Evolutionary conservation across 352 stramenopile genomes (phyloP).

Genomic region (Phytophthora ramorum): DNA sequence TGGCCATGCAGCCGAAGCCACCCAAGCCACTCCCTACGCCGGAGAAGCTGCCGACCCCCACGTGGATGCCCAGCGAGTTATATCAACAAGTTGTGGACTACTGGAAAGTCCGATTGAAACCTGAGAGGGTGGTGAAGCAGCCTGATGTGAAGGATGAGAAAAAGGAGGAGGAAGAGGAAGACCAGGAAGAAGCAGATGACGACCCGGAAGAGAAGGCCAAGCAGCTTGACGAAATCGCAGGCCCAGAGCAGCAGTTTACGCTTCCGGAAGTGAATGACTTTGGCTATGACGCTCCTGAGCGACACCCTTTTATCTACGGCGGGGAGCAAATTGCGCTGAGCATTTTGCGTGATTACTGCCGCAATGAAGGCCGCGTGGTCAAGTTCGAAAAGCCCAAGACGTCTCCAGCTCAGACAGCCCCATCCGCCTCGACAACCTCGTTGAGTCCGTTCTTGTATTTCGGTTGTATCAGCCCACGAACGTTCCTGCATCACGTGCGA

Average conservation of each 20-base stretch:
- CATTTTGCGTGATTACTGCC: slow-evolving; percentile 75
- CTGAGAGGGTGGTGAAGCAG: slow-evolving; percentile 17
- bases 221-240: slow-evolving; percentile 54
- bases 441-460: slow-evolving; percentile 95
- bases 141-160: slow-evolving; percentile 30
- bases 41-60: slow-evolving; percentile 50
- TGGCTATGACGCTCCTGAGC: slow-evolving; percentile 53
- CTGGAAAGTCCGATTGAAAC: slow-evolving; percentile 39
- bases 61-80: slow-evolving; percentile 56
- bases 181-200: slow-evolving; percentile 27
- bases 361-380: slow-evolving; percentile 86
- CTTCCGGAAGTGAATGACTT: slow-evolving; percentile 75
- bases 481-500: slow-evolving; percentile 92
- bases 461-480: slow-evolving; percentile 92
- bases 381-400: slow-evolving; percentile 99
- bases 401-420: slow-evolving; percentile 85
- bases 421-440: slow-evolving; percentile 95
- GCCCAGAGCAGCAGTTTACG: slow-evolving; percentile 67
- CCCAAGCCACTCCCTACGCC: slow-evolving; percentile 53
- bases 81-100: slow-evolving; percentile 73
- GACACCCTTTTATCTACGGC: slow-evolving; percentile 80
- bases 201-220: slow-evolving; percentile 26
- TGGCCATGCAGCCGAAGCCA: slow-evolving; percentile 62
- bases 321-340: slow-evolving; percentile 71
- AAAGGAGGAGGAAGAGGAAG: slow-evolving; percentile 20